These are phyloP conservation scores for Dothistroma pini DNA, from an alignment of 2,329 filamentous ascomycete species.

Conservation along the genomic window DNA sequence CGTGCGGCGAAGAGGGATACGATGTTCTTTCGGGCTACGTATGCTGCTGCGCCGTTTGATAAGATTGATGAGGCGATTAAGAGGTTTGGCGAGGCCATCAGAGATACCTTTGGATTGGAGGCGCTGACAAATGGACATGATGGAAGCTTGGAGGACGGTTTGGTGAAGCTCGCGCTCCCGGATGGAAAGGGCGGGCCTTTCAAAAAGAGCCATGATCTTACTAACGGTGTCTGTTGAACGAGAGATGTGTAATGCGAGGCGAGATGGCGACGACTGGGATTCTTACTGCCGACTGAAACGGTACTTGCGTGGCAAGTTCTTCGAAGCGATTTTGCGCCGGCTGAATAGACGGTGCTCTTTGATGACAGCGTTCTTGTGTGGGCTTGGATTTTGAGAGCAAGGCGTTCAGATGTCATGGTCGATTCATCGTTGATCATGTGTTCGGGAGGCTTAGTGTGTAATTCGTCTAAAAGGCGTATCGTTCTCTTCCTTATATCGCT, in stretches of 20 bases:
- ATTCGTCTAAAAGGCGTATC: neutral
- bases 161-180: neutral
- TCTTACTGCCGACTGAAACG: neutral
- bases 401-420: neutral
- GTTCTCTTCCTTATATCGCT: neutral
- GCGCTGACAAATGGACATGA: constrained; percentile 2
- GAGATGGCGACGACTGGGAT: neutral
- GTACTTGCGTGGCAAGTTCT: neutral
- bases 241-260: neutral
- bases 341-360: neutral
- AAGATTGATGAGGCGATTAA: constrained; percentile 50
- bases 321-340: neutral
- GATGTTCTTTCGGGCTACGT: constrained; percentile 87
- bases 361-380: neutral
- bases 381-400: neutral
- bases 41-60: constrained; percentile 65
- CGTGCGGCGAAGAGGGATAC: constrained; percentile 50
- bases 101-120: constrained; percentile 53
- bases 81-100: constrained; percentile 71
- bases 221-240: neutral
- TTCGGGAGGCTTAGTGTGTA: neutral
- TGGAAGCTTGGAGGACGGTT: neutral
- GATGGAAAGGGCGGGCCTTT: neutral
- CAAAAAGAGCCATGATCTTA: neutral
- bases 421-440: neutral